phyloP scores from a whole-genome alignment of 164 flowering plant species.

The Piper longum region DNA sequence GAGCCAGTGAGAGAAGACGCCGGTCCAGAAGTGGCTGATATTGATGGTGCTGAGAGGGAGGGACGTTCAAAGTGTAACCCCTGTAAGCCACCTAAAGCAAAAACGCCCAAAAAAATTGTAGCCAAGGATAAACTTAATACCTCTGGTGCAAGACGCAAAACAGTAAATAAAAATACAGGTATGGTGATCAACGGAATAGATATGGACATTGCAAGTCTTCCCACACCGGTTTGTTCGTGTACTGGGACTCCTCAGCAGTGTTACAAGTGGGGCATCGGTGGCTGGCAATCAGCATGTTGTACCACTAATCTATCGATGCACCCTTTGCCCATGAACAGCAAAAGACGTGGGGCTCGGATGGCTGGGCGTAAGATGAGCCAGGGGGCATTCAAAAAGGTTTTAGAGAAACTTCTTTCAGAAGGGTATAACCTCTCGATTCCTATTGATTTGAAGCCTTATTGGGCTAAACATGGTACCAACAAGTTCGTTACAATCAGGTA shows the following conservation, averaged over 20 bases:
- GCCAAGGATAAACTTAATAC: constrained; percentile 31
- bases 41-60: constrained; percentile 23
- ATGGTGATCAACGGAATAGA: constrained; percentile 64
- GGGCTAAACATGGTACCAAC: constrained; percentile 96
- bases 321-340: constrained; percentile 83
- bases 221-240: constrained; percentile 80
- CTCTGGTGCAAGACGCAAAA: constrained; percentile 33
- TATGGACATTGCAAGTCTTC: constrained; percentile 68
- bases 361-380: constrained; percentile 94
- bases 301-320: constrained; percentile 68
- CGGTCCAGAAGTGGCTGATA: constrained; percentile 23
- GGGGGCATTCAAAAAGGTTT: constrained; percentile 87
- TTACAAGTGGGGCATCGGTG: constrained; percentile 92
- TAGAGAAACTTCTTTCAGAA: constrained; percentile 74
- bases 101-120: constrained; percentile 31
- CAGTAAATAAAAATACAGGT: constrained; percentile 41
- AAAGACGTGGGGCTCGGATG: constrained; percentile 80
- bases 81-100: constrained; percentile 39
- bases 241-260: constrained; percentile 79
- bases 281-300: constrained; percentile 95
- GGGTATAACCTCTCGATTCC: constrained; percentile 60
- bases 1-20: constrained; percentile 22
- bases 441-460: constrained; percentile 70
- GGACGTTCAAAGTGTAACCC: constrained; percentile 20
- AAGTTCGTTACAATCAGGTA: constrained; percentile 89